phyloP scores from a whole-genome alignment of 1,139 yeast species.

The Pneumocystis sp. region DNA sequence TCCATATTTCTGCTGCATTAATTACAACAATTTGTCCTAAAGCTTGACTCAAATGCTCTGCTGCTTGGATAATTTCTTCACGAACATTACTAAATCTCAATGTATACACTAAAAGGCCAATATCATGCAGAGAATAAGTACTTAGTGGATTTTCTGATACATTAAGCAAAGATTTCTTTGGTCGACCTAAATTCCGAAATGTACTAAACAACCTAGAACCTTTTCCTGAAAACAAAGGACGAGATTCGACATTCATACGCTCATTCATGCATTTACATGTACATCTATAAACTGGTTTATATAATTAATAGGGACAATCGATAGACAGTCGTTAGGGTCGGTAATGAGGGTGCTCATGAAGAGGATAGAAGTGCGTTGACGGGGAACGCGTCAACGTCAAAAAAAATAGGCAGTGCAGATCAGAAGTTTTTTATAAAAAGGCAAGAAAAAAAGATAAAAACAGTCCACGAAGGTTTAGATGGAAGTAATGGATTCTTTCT shows the following conservation, averaged over 20 bases:
- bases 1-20: slow-evolving; percentile 37
- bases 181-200: background rate
- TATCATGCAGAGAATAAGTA: background rate
- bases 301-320: background rate
- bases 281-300: too few relatives aligned
- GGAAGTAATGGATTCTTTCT: background rate
- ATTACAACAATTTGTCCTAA: background rate
- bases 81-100: background rate
- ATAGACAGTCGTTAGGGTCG: background rate
- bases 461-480: background rate
- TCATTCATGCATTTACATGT: too few relatives aligned
- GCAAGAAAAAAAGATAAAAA: background rate
- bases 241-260: background rate
- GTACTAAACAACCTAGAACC: background rate
- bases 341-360: background rate
- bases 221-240: background rate
- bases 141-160: background rate
- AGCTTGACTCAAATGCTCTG: background rate
- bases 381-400: background rate
- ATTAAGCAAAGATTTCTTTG: background rate
- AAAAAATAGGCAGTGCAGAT: background rate
- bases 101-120: background rate
- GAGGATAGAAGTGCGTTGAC: background rate
- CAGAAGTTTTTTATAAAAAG: background rate
- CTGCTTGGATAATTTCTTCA: background rate